Evolutionary conservation across 2,329 filamentous ascomycete genomes (phyloP).

Genomic region (Neopestalotiopsis sp.): DNA sequence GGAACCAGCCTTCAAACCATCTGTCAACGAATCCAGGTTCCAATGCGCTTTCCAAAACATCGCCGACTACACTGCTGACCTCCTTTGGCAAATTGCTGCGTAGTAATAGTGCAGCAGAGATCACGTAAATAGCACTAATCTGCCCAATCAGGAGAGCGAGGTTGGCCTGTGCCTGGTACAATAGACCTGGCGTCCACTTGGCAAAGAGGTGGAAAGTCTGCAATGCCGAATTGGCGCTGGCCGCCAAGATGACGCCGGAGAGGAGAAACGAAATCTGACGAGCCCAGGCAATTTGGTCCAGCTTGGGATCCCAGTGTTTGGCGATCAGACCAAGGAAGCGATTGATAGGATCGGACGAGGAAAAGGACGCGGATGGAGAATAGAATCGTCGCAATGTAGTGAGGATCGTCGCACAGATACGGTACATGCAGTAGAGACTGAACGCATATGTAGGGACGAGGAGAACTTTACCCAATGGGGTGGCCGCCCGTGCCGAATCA

Average conservation of each 20-base stretch:
- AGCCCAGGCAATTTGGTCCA: conserved; percentile 84
- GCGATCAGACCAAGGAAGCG: conserved; percentile 81
- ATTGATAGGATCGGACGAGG: conserved; percentile 81
- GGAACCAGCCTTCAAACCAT: conserved; percentile 90
- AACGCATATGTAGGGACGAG: conserved; percentile 71
- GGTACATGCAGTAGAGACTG: conserved; percentile 83
- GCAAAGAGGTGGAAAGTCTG: conserved; percentile 85
- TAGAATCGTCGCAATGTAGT: conserved; percentile 68
- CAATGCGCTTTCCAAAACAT: conserved; percentile 78
- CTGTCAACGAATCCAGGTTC: conserved; percentile 75
- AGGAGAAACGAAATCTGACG: conserved; percentile 85
- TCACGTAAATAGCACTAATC: conserved; percentile 84
- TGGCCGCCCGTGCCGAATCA: conserved; percentile 70
- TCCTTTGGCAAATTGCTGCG: conserved; percentile 79
- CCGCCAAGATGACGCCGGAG: conserved; percentile 81
- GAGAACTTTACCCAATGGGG: conserved; percentile 68
- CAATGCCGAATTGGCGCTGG: conserved; percentile 81
- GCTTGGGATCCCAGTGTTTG: conserved; percentile 81
- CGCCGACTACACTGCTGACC: conserved; percentile 77
- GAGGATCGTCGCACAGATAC: conserved; percentile 74
- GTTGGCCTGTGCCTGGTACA: conserved; percentile 77
- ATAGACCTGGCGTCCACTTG: conserved; percentile 73
- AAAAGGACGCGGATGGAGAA: conserved; percentile 57
- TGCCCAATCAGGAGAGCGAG: conserved; percentile 81
- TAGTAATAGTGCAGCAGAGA: conserved; percentile 78